Conservation (phyloP, 768 basidiomycete genomes). For the Auriscalpium vulgare region DNA sequence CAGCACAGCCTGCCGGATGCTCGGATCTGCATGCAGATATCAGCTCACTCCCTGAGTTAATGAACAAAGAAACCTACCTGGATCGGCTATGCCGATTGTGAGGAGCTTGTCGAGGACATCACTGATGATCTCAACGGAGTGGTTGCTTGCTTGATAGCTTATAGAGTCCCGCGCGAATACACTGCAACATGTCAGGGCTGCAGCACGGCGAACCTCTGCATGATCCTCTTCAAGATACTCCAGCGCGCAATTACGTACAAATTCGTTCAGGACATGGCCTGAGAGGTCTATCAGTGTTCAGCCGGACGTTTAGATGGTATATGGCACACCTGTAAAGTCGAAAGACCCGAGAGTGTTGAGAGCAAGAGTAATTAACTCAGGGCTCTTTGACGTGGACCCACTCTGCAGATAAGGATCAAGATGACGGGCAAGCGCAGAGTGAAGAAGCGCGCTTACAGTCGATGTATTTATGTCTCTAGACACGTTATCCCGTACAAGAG, state of each 20-base stretch:
- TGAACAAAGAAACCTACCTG: conserved; percentile 42
- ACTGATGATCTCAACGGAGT: conserved; percentile 94
- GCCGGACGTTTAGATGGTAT: not conserved
- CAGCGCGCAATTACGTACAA: conserved; percentile 83
- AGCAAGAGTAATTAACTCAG: conserved; percentile 72
- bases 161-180: conserved; percentile 94
- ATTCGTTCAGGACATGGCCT: conserved; percentile 94
- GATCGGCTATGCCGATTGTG: conserved; percentile 93
- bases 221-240: conserved; percentile 94
- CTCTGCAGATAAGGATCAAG: not conserved
- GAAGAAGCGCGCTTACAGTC: conserved; percentile 28
- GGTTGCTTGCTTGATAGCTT: conserved; percentile 90
- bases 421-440: not conserved
- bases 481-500: conserved; percentile 47
- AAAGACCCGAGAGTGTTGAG: conserved; percentile 83
- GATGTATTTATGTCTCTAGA: conserved; percentile 44
- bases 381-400: conserved; percentile 39
- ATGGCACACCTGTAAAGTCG: conserved; percentile 77
- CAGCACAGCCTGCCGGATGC: conserved; percentile 81
- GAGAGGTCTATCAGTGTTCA: not conserved
- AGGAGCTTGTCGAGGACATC: conserved; percentile 94
- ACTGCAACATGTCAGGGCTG: conserved; percentile 85
- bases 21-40: conserved; percentile 22
- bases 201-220: conserved; percentile 78
- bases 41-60: not conserved